Evolutionary conservation across 768 basidiomycete species (phyloP).

Genomic region (Amanita molliuscula): DNA sequence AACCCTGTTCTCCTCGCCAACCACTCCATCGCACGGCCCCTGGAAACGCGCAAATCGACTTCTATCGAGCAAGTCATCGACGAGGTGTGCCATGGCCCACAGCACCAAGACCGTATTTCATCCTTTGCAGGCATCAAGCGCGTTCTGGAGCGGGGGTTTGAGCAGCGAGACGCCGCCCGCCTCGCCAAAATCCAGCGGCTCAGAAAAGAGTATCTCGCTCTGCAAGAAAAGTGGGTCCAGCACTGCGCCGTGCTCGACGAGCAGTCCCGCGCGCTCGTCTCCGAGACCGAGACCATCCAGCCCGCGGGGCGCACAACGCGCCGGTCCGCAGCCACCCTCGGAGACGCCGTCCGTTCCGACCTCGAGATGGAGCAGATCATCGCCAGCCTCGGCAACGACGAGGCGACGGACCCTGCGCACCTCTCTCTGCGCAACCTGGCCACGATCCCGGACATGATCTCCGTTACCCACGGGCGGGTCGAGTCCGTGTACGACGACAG

Average conservation of each 20-base stretch:
- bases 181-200: slow-evolving; percentile 46
- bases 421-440: slow-evolving; percentile 83
- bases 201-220: slow-evolving; percentile 51
- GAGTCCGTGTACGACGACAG: slow-evolving; percentile 73
- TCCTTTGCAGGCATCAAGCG: slow-evolving; percentile 31
- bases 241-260: slow-evolving; percentile 66
- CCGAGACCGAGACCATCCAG: slow-evolving; percentile 28
- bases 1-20: slow-evolving; percentile 57
- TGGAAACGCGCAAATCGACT: slow-evolving; percentile 18
- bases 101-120: slow-evolving; percentile 22
- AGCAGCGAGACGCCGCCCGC: slow-evolving; percentile 37
- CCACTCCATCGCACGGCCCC: slow-evolving; percentile 28
- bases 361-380: slow-evolving; percentile 97
- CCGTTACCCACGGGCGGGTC: slow-evolving; percentile 49
- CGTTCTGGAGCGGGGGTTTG: slow-evolving; percentile 44
- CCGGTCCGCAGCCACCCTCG: slow-evolving; percentile 58
- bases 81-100: slow-evolving; percentile 31
- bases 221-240: slow-evolving; percentile 64
- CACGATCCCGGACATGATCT: slow-evolving; percentile 84
- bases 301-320: slow-evolving; percentile 56
- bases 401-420: slow-evolving; percentile 84
- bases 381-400: slow-evolving; percentile 86
- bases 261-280: slow-evolving; percentile 31
- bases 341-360: slow-evolving; percentile 89
- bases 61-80: slow-evolving; percentile 31